Evolutionary conservation across 495 filamentous ascomycete species (phyloP).

Genomic region (Daldinia bambusicola): DNA sequence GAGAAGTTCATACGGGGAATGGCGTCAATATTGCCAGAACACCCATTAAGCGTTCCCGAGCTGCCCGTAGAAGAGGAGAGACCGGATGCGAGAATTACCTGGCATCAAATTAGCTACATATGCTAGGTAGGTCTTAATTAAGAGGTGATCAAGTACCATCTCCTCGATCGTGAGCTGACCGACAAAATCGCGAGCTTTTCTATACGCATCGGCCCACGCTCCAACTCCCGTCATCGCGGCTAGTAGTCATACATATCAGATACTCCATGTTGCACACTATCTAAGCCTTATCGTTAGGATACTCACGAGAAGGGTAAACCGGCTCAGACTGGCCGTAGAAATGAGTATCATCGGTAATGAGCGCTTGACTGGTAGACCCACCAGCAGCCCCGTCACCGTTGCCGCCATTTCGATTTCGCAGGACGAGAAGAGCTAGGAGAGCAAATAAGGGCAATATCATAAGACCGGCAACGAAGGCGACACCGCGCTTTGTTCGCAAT

Average conservation of each 20-base stretch:
- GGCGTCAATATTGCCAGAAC: constrained; percentile 60
- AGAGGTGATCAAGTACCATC: constrained; percentile 67
- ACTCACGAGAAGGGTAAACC: constrained; percentile 86
- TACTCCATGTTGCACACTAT: neutral
- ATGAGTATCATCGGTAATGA: constrained; percentile 55
- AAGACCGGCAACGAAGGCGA: constrained; percentile 48
- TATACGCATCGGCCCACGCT: constrained; percentile 78
- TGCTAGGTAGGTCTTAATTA: constrained; percentile 4
- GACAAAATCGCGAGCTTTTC: constrained; percentile 79
- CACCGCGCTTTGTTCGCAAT: constrained; percentile 51
- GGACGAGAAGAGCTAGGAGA: constrained; percentile 45
- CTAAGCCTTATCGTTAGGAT: constrained; percentile 60
- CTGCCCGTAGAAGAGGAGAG: constrained; percentile 46
- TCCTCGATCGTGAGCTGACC: constrained; percentile 83
- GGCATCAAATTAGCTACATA: constrained; percentile 64
- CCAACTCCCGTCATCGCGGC: constrained; percentile 58
- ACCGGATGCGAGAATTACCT: constrained; percentile 59
- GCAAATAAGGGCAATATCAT: constrained; percentile 50
- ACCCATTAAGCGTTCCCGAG: constrained; percentile 53
- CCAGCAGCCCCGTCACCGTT: neutral
- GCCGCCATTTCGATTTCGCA: constrained; percentile 33
- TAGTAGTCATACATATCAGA: constrained; percentile 62
- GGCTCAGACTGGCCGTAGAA: constrained; percentile 73
- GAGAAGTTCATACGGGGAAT: constrained; percentile 66
- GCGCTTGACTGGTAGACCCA: constrained; percentile 36